Evolutionary conservation across 2,329 filamentous ascomycete species (phyloP), one percentile per base, ranked within the genome.

Genomic region (Alternaria ethzedia): DNA sequence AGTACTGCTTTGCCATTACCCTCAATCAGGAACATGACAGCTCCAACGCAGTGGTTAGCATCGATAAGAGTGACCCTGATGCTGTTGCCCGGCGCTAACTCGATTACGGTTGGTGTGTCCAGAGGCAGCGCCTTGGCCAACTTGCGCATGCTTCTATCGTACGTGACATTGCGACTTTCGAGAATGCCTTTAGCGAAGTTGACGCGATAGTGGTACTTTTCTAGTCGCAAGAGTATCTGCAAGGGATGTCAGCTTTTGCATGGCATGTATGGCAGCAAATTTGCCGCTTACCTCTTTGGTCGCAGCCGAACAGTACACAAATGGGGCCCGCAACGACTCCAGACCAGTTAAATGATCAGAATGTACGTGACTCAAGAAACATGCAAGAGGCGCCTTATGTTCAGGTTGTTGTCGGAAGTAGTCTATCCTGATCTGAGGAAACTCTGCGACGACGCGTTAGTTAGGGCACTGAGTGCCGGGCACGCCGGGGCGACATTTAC

Each of bases 11-110:
- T 92, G 0, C 84, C 85, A 57, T 87, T 80, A 2, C 88, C 89
- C 80, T 97, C 92, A 26, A 97, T 91, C 17, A 97, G 83, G 75
- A 97, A 97, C 93, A 97, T 97, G 17, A 96, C 93, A 17, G 93
- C 90, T 0, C 95, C 94, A 0, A 91, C 87, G 72, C 95, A 98
- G 76, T 97, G 95, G 71, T 98, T 97, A 2, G 95, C 94, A 81
- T 97, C 91, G 55, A 97, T 87, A 0, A 97, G 83, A 0, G 94
- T 97, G 17, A 97, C 92, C 50, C 89, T 88, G 23, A 97, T 88
- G n/a, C 81, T 82, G 50, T 86, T 86, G 1, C 87, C 87, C 0
- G 90, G 92, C 2, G 84, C 85, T 3, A 97, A 84, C 72, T 97
- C 92, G 50, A 98, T 87, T 5, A 82, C 80, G 0, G 90, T 94